These are phyloP conservation scores for Tolypocladium endophyticum DNA, from an alignment of 2,329 filamentous ascomycete genomes.

Conservation along the genomic window DNA sequence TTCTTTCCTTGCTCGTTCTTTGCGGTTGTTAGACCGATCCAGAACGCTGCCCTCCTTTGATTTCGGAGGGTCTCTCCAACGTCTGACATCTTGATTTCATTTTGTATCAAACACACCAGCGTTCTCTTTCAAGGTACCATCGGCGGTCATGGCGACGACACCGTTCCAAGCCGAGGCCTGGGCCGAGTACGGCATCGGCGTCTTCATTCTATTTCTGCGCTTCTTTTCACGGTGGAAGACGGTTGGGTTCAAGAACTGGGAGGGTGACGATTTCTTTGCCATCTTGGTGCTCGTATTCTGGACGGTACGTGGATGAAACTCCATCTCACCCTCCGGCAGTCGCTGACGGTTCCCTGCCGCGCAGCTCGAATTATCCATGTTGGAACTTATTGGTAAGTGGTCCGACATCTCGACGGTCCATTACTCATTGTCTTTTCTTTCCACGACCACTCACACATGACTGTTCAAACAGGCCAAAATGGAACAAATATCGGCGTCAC, in stretches of 20 bases:
- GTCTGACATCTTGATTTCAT: neutral
- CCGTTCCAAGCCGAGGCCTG: constrained; percentile 33
- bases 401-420: neutral
- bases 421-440: no score
- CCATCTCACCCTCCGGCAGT: neutral
- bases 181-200: constrained; percentile 30
- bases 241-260: constrained; percentile 26
- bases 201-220: constrained; percentile 24
- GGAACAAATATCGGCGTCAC: constrained; percentile 28
- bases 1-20: neutral
- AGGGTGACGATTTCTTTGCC: constrained; percentile 32
- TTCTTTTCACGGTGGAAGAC: constrained; percentile 26
- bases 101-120: neutral
- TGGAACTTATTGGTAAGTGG: constrained; percentile 20
- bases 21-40: neutral
- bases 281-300: constrained; percentile 24
- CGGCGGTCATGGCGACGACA: constrained; percentile 15
- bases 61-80: neutral
- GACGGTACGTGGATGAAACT: constrained; percentile 17
- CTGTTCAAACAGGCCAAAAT: constrained; percentile 16
- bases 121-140: no score
- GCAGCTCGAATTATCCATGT: constrained; percentile 17
- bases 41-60: neutral
- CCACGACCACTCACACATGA: neutral
- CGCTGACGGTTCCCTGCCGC: neutral